Evolutionary conservation across 768 basidiomycete genomes (phyloP), one percentile per base, ranked within the genome.

Genomic region (Botryobasidium botryosum): DNA sequence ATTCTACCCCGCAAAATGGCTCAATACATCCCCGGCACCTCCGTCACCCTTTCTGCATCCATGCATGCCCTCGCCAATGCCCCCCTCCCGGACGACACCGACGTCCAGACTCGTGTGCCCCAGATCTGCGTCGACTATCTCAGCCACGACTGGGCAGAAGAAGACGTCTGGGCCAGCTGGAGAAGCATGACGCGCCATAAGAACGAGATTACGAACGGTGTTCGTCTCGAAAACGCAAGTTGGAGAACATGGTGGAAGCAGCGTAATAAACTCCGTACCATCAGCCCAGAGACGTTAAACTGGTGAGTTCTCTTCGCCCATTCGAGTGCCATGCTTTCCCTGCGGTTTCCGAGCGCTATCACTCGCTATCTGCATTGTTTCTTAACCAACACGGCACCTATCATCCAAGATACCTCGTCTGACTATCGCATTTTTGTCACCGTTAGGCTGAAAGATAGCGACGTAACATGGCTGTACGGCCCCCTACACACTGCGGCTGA

Each of bases 231-330:
- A 69, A 99, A 99, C 56, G 94, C 94, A 6, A 86, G 82, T 49
- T 99, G 92, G 92, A 68, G 92, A 33, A 97, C 91, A 1, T 99
- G 92, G 92, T 96, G 91, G 79, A 96, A 97, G 64, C 91, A 96
- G 71, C 69, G 92, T 50, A 94, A 94, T 55, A 84, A 90, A 52
- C 72, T 99, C 50, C 85, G 80, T 66, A 99, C 92, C 0, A 71
- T 99, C 59, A 82, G 79, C 21, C 92, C 92, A 47, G 94, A 99
- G 67, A 94, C 91, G 3, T 75, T 99, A 54, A 99, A 99, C 61
- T 99, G 92, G 92, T 96, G 56, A 56, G 81, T 55, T n/a, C 23
- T 46, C 33, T 44, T 17, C 23, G n/a, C n/a, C n/a, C n/a, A n/a
- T n/a, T n/a, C n/a, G n/a, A n/a, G n/a, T n/a, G n/a, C n/a, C n/a